Conservation (phyloP, 306 rosid species). For the Acacia crassicarpa region DNA sequence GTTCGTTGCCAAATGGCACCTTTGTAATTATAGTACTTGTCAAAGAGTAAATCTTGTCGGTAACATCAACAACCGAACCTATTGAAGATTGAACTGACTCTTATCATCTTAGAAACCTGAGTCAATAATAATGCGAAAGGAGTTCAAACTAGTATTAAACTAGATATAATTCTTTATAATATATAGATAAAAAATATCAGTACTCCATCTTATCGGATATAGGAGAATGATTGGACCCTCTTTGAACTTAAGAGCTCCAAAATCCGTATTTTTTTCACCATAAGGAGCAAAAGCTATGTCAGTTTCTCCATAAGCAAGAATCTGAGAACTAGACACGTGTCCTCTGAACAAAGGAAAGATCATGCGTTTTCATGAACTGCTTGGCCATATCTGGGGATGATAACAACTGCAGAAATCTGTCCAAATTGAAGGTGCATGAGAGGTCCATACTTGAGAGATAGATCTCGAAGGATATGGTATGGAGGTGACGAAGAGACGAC, state of each 20-base stretch:
- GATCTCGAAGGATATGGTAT: conserved; percentile 17
- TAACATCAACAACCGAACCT: background rate
- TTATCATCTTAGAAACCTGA: too few relatives aligned
- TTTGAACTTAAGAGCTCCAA: background rate
- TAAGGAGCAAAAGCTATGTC: background rate
- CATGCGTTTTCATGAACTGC: background rate
- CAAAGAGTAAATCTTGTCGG: background rate
- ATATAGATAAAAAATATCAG: too few relatives aligned
- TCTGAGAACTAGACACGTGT: background rate
- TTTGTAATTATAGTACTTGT: background rate
- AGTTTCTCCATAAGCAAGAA: background rate
- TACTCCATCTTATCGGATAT: background rate
- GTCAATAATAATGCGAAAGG: too few relatives aligned
- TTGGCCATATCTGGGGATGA: background rate
- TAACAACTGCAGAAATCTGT: background rate
- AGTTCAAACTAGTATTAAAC: too few relatives aligned
- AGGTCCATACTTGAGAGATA: conserved; percentile 25
- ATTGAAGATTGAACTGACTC: too few relatives aligned
- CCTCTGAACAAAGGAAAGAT: background rate
- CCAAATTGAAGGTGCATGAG: background rate
- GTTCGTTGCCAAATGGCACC: background rate
- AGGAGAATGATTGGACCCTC: background rate
- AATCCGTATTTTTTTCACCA: background rate
- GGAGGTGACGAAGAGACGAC: background rate
- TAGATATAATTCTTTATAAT: too few relatives aligned